phyloP scores from a whole-genome alignment of 352 stramenopile genomes.

The Globisporangium rhizosaccharum region DNA sequence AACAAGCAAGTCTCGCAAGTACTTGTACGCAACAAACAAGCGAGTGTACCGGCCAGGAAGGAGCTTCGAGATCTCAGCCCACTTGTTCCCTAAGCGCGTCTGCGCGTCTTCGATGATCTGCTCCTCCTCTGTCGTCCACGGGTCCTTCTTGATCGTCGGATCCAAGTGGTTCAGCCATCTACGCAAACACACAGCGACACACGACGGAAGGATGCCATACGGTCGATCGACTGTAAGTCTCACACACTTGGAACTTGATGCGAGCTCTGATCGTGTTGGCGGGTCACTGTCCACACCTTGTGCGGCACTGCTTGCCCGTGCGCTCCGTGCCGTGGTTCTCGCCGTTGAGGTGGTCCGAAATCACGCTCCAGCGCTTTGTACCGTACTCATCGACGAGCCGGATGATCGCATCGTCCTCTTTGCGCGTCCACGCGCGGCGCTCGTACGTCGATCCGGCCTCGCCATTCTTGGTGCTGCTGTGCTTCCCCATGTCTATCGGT shows the following conservation, averaged over 20 bases:
- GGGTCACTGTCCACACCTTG: constrained; percentile 22
- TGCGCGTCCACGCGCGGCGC: constrained; percentile 76
- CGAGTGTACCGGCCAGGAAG: constrained; percentile 81
- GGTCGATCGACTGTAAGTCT: not conserved
- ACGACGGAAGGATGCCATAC: not conserved
- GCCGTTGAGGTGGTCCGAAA: constrained; percentile 82
- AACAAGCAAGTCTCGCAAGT: not conserved
- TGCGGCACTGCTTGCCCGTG: constrained; percentile 82
- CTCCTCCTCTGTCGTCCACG: constrained; percentile 88
- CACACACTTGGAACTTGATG: not conserved
- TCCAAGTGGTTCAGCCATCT: constrained; percentile 84
- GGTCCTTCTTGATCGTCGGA: constrained; percentile 83
- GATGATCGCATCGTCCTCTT: constrained; percentile 84
- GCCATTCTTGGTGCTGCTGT: constrained; percentile 29
- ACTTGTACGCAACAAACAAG: not conserved
- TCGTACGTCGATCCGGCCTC: constrained; percentile 67
- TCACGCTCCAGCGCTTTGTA: constrained; percentile 85
- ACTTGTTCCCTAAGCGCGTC: constrained; percentile 94
- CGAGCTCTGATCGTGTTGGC: not conserved
- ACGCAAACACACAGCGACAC: constrained; percentile 5
- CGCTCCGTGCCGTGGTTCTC: constrained; percentile 81
- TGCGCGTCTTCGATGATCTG: constrained; percentile 88
- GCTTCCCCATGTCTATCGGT: constrained; percentile 40
- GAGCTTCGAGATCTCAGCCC: constrained; percentile 97
- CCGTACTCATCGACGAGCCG: constrained; percentile 82